Base-by-base conservation (phyloP, 108 stramenopile genomes). In the Epipyxis sp. region DNA sequence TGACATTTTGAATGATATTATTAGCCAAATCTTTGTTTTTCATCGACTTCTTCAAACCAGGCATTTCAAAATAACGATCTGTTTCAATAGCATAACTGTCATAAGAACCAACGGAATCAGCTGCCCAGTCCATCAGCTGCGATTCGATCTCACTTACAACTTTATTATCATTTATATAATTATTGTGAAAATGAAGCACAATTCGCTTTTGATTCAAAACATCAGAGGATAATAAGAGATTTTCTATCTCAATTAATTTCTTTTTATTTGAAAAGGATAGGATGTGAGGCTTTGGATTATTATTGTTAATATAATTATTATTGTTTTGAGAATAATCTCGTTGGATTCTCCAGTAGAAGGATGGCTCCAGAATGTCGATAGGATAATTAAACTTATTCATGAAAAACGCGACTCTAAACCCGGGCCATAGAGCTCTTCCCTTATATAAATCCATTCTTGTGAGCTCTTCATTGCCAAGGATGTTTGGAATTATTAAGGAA, bases 331-430 rank as follows among this genome's bases (percentile, higher is more conserved):
- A 65, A 65, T 74, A 74, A 57, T 74, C 71, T 27, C 71, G 3
- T 42, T 3, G n/a, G 34, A 6, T 35, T 6, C 71, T 37, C 71
- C 71, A 74, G 25, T 74, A 74, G 42, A 42, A 74, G 10, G 71
- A 37, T 10, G 71, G 71, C 43, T 74, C 71, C 6, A 74, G 46
- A 32, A 74, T 37, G 34, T 37, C 35, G 30, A 32, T 65, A 29
- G 20, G 6, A 37, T 6, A 10, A 37, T 16, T 16, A 32, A 42
- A 27, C 3, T 29, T 42, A 6, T 74, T 74, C 6, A 43, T 39
- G 6, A 27, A 29, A 32, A 42, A 37, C 3, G 42, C 6, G 6
- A 39, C 34, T 29, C 71, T 37, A 32, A 74, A 74, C 6, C 13
- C 71, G 27, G 71, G 50, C 50, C 71, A 57, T 13, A 74, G 35